Conservation (phyloP, 192 early-diverging fungal genomes). For the Backusella tuberculispora region DNA sequence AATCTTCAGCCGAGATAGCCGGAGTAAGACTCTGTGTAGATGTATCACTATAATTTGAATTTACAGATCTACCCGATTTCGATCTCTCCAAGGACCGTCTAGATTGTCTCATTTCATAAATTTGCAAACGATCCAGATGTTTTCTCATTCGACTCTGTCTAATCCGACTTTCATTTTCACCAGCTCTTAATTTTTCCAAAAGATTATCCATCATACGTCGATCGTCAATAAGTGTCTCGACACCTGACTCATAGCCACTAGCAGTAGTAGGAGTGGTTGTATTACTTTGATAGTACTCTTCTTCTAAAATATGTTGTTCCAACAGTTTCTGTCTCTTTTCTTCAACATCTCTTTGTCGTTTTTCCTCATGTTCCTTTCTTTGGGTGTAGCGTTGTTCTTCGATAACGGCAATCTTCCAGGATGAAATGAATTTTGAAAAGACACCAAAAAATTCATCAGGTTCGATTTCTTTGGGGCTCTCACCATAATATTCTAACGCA, state of each 20-base stretch:
- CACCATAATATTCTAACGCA: constrained; percentile 69
- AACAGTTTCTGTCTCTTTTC: constrained; percentile 1
- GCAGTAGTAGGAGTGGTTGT: constrained; percentile 6
- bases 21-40: neutral
- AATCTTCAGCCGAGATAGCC: constrained; percentile 18
- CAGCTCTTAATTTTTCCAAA: constrained; percentile 64
- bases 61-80: neutral
- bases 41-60: neutral
- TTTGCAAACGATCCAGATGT: neutral
- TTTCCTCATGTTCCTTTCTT: constrained; percentile 29
- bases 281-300: constrained; percentile 21
- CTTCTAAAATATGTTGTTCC: neutral
- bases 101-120: neutral
- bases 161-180: constrained; percentile 54
- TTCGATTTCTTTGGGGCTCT: constrained; percentile 64
- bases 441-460: constrained; percentile 84
- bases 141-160: constrained; percentile 19
- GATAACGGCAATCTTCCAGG: constrained; percentile 55
- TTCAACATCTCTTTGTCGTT: constrained; percentile 18
- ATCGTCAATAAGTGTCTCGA: constrained; percentile 37
- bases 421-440: constrained; percentile 70
- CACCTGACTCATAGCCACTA: constrained; percentile 28
- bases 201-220: constrained; percentile 77
- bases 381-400: constrained; percentile 19
- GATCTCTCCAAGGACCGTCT: neutral